A percentile compares a stretch with the other conserved stretches of the same genome.
Evolutionary conservation across 768 basidiomycete species (phyloP).

Genomic region (Hericium alpestre): DNA sequence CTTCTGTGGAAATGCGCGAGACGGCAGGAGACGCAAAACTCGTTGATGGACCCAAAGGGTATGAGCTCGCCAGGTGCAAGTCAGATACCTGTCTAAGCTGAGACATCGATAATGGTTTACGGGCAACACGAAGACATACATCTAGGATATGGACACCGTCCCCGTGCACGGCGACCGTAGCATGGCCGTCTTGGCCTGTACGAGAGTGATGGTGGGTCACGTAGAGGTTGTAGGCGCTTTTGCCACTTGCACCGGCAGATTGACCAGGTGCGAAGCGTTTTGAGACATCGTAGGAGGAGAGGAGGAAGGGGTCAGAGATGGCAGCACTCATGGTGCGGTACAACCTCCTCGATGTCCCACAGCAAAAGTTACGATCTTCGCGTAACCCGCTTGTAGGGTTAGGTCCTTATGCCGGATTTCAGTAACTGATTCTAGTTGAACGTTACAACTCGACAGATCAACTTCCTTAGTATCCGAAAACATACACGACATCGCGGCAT

Average conservation of each 20-base stretch:
- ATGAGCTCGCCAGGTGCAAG: slow-evolving; percentile 7
- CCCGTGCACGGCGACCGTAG: slow-evolving; percentile 57
- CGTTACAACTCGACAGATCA: too few species aligned
- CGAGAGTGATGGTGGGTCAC: slow-evolving; percentile 25
- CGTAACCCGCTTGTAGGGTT: too few species aligned
- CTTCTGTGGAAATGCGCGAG: slow-evolving; percentile 2
- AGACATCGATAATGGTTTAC: neutral
- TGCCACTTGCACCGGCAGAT: neutral
- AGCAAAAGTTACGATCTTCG: slow-evolving; percentile 1
- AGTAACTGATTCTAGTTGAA: too few species aligned
- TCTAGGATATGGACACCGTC: slow-evolving; percentile 72
- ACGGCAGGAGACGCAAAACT: slow-evolving; percentile 13
- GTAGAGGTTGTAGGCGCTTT: slow-evolving; percentile 16
- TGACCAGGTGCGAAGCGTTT: neutral
- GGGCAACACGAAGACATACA: slow-evolving; percentile 30
- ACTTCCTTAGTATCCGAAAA: too few species aligned
- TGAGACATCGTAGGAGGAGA: slow-evolving; percentile 8
- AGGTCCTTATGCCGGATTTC: too few species aligned
- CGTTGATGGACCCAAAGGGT: slow-evolving; percentile 12
- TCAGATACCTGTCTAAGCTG: slow-evolving; percentile 6
- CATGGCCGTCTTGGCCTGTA: slow-evolving; percentile 38
- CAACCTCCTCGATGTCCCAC: neutral
- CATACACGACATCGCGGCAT: too few species aligned
- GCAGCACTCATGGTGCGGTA: slow-evolving; percentile 5
- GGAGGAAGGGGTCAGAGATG: slow-evolving; percentile 10